Evolutionary conservation across 78 protist genomes (phyloP).

Genomic region (Isochrysis galbana): DNA sequence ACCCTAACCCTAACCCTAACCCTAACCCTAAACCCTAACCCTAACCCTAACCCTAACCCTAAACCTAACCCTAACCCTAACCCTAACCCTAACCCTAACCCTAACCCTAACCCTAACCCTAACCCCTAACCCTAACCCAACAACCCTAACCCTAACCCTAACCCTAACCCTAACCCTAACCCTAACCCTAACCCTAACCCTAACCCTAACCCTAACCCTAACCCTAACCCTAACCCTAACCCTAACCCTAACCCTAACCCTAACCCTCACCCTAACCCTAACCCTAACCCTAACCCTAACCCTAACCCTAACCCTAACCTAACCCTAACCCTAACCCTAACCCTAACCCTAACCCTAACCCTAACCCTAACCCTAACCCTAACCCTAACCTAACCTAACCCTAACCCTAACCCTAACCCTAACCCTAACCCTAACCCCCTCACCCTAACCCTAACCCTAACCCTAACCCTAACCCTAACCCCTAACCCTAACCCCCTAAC

Average conservation of each 20-base stretch:
- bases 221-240: constrained; percentile 49
- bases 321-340: constrained; percentile 23
- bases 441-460: constrained; percentile 25
- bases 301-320: too few relatives aligned
- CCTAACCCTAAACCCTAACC: constrained; percentile 40
- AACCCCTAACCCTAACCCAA: too few relatives aligned
- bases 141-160: constrained; percentile 32
- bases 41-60: constrained; percentile 23
- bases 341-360: constrained; percentile 31
- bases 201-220: constrained; percentile 33
- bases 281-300: constrained; percentile 49
- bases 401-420: constrained; percentile 24
- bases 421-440: too few relatives aligned
- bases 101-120: background rate
- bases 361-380: constrained; percentile 21
- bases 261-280: constrained; percentile 47
- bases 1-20: constrained; percentile 49
- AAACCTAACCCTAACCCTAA: background rate
- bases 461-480: too few relatives aligned
- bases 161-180: constrained; percentile 37
- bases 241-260: constrained; percentile 50
- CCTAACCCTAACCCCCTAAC: too few relatives aligned
- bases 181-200: constrained; percentile 23
- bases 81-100: background rate
- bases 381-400: background rate